These are phyloP conservation scores for Entomortierella chlamydospora DNA, from an alignment of 192 early-diverging fungal species.

Conservation along the genomic window DNA sequence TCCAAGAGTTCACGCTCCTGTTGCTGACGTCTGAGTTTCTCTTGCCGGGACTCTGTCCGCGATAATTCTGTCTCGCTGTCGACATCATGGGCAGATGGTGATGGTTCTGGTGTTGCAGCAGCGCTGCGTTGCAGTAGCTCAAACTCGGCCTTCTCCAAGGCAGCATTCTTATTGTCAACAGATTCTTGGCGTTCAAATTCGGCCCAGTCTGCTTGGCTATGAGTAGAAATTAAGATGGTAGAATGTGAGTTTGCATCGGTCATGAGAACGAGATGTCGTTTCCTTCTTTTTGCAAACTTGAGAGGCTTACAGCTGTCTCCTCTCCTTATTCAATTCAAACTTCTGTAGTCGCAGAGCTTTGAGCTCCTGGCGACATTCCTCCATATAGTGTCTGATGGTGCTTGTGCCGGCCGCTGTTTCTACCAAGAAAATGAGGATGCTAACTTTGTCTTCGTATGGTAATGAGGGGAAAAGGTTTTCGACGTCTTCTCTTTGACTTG, in stretches of 20 bases:
- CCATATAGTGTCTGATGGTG: constrained; percentile 75
- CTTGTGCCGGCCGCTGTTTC: constrained; percentile 71
- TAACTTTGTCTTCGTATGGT: constrained; percentile 66
- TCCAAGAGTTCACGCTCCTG: constrained; percentile 62
- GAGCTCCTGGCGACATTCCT: constrained; percentile 75
- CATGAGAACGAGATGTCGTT: too few species aligned
- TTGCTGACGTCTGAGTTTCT: constrained; percentile 58
- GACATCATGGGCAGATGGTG: background rate
- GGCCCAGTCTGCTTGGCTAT: constrained; percentile 54
- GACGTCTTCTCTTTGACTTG: constrained; percentile 54
- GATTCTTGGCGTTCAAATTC: constrained; percentile 57
- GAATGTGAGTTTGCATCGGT: too few species aligned
- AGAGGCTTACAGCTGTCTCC: constrained; percentile 74
- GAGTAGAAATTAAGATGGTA: background rate
- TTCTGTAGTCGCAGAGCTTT: constrained; percentile 81
- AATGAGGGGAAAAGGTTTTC: constrained; percentile 52
- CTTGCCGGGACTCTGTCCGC: constrained; percentile 58
- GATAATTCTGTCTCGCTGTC: constrained; percentile 36
- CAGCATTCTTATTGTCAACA: constrained; percentile 10
- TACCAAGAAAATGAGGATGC: constrained; percentile 69
- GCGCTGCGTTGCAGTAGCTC: constrained; percentile 6
- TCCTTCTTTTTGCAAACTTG: too few species aligned
- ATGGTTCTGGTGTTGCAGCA: constrained; percentile 35
- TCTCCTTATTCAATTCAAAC: constrained; percentile 74
- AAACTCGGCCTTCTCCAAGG: constrained; percentile 17